A percentile compares a stretch with the other conserved stretches of the same genome.
These are phyloP conservation scores for Yamadazyma sp. DNA, from an alignment of 805 yeast genomes.

Conservation along the genomic window DNA sequence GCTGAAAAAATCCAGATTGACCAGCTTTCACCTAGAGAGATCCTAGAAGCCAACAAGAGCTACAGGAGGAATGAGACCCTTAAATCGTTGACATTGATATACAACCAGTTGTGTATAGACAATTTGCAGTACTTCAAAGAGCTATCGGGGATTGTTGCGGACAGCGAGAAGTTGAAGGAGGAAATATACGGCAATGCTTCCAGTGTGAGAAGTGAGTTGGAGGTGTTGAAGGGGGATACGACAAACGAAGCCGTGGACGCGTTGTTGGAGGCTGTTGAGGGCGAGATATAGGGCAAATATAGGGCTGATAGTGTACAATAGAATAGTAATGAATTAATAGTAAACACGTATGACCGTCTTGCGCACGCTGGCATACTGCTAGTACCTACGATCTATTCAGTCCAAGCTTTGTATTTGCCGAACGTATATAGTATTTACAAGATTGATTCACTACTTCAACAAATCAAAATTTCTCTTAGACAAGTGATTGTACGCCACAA, in stretches of 20 bases:
- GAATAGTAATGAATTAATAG: too few species aligned
- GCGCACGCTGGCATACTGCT: too few species aligned
- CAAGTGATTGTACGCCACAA: slow-evolving; percentile 36
- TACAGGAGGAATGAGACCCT: slow-evolving; percentile 22
- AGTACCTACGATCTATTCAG: too few species aligned
- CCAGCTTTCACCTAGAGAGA: slow-evolving; percentile 28
- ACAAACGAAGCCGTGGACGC: slow-evolving; percentile 24
- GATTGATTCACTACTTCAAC: neutral
- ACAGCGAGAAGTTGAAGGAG: slow-evolving; percentile 21
- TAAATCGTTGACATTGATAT: slow-evolving; percentile 31
- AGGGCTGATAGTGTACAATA: too few species aligned
- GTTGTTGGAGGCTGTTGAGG: slow-evolving; percentile 20
- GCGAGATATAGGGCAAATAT: slow-evolving; percentile 13
- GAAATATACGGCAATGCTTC: slow-evolving; percentile 24
- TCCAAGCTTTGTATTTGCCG: too few species aligned
- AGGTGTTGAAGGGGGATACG: slow-evolving; percentile 18
- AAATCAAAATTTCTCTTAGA: slow-evolving; percentile 32
- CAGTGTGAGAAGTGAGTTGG: slow-evolving; percentile 22
- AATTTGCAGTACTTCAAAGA: slow-evolving; percentile 29
- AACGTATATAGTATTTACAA: slow-evolving; percentile 3
- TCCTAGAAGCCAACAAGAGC: slow-evolving; percentile 31
- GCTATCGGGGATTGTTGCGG: slow-evolving; percentile 20
- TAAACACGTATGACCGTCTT: too few species aligned
- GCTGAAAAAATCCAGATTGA: slow-evolving; percentile 28
- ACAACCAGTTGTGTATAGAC: slow-evolving; percentile 37